phyloP scores from a whole-genome alignment of 768 basidiomycete species.

The Hortiboletus flavorubellus region DNA sequence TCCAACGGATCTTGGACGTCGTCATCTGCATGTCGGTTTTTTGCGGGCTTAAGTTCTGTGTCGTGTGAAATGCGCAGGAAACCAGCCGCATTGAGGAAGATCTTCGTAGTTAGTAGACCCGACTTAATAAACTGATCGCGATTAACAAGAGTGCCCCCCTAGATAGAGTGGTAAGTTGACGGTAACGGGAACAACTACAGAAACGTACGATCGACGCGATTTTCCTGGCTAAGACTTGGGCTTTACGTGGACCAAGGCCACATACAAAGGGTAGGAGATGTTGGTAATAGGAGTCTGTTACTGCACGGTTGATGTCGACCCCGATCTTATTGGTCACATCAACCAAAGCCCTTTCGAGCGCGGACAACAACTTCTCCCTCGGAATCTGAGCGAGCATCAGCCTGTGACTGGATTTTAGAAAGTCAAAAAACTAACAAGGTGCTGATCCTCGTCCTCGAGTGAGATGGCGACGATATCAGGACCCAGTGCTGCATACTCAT shows the following conservation, averaged over 20 bases:
- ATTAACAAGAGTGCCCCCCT: slow-evolving; percentile 88
- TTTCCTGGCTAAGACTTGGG: slow-evolving; percentile 76
- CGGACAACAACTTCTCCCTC: slow-evolving; percentile 73
- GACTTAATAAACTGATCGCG: slow-evolving; percentile 86
- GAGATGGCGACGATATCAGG: slow-evolving; percentile 78
- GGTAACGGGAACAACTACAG: not conserved
- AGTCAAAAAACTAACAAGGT: slow-evolving; percentile 54
- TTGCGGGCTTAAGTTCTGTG: slow-evolving; percentile 54
- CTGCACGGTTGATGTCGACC: slow-evolving; percentile 93
- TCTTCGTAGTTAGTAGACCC: slow-evolving; percentile 74
- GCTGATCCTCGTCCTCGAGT: slow-evolving; percentile 83
- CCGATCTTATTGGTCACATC: slow-evolving; percentile 91
- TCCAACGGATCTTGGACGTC: slow-evolving; percentile 88
- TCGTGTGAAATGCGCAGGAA: slow-evolving; percentile 86
- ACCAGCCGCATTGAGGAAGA: slow-evolving; percentile 91
- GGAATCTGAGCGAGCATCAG: slow-evolving; percentile 58
- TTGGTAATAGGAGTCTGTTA: slow-evolving; percentile 85
- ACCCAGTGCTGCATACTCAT: slow-evolving; percentile 91
- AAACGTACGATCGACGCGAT: slow-evolving; percentile 68
- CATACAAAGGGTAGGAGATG: slow-evolving; percentile 86
- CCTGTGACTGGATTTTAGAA: not conserved
- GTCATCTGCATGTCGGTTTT: slow-evolving; percentile 57
- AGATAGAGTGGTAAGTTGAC: slow-evolving; percentile 2
- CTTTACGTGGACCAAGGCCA: slow-evolving; percentile 94
- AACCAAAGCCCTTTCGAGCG: slow-evolving; percentile 84